These are phyloP conservation scores for Microdochium paspali DNA, from an alignment of 2,329 filamentous ascomycete genomes.

Conservation along the genomic window DNA sequence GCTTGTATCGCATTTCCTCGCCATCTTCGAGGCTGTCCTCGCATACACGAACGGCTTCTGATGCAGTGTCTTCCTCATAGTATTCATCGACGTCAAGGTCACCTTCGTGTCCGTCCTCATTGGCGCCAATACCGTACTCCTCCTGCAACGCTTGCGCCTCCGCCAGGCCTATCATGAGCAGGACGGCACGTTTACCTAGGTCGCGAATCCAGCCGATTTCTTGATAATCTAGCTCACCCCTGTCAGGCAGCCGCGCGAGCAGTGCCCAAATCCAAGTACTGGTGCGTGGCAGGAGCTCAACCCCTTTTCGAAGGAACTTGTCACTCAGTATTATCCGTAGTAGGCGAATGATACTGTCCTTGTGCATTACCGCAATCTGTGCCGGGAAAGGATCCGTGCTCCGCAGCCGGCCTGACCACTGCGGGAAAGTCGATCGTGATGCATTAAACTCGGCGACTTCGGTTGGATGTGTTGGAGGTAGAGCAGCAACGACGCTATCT, in stretches of 20 bases:
- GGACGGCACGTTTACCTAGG: conserved; percentile 65
- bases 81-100: conserved; percentile 26
- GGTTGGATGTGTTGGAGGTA: conserved; percentile 44
- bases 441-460: conserved; percentile 45
- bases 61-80: conserved; percentile 33
- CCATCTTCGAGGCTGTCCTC: conserved; percentile 19
- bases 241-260: conserved; percentile 63
- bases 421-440: conserved; percentile 34
- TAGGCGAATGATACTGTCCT: conserved; percentile 55
- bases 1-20: conserved; percentile 16
- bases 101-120: conserved; percentile 17
- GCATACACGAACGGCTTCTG: background rate
- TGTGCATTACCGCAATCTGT: conserved; percentile 56
- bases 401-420: conserved; percentile 43
- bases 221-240: conserved; percentile 64
- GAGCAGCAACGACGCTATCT: conserved; percentile 35
- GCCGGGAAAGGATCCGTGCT: conserved; percentile 46
- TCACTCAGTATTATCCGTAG: conserved; percentile 57
- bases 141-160: conserved; percentile 41
- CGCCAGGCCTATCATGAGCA: conserved; percentile 44
- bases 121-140: conserved; percentile 24
- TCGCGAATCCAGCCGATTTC: conserved; percentile 72
- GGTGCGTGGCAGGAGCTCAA: conserved; percentile 52
- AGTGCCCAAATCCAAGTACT: conserved; percentile 83
- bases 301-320: conserved; percentile 51